phyloP scores from a whole-genome alignment of 2,329 filamentous ascomycete species.

The Penicillium corylophilum region DNA sequence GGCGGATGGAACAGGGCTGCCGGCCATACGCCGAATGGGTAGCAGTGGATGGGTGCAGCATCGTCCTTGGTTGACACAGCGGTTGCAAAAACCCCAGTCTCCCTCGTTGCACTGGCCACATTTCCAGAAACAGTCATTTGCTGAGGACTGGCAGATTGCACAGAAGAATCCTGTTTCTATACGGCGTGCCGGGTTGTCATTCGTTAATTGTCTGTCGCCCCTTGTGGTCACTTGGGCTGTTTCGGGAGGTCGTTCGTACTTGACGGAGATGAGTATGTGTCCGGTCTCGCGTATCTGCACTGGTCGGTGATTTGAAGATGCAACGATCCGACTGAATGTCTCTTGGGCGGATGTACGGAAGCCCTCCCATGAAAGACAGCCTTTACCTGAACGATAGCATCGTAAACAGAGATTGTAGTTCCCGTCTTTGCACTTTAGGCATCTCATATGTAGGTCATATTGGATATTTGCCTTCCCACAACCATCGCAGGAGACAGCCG shows the following conservation, averaged over 20 bases:
- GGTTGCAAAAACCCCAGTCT: constrained; percentile 91
- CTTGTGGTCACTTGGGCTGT: constrained; percentile 27
- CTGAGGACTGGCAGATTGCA: constrained; percentile 67
- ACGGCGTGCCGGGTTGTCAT: constrained; percentile 65
- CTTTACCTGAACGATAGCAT: constrained; percentile 75
- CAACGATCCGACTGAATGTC: constrained; percentile 61
- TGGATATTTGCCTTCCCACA: constrained; percentile 74
- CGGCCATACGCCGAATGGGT: constrained; percentile 64
- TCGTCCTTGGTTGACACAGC: constrained; percentile 77
- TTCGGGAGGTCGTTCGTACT: constrained; percentile 33
- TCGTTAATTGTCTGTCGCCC: constrained; percentile 55
- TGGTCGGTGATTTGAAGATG: constrained; percentile 23
- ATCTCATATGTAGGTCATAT: constrained; percentile 84
- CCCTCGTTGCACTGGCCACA: constrained; percentile 85
- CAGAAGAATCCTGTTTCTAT: constrained; percentile 84
- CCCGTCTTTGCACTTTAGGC: constrained; percentile 66
- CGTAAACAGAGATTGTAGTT: constrained; percentile 75
- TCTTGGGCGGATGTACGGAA: constrained; percentile 72
- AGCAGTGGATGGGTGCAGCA: constrained; percentile 80
- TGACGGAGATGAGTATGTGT: constrained; percentile 50
- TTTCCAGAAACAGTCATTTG: constrained; percentile 86
- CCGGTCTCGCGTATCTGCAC: constrained; percentile 33
- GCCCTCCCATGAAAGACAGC: constrained; percentile 84
- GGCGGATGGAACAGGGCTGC: constrained; percentile 9
- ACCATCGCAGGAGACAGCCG: constrained; percentile 69